phyloP scores from a whole-genome alignment of 495 filamentous ascomycete species.

The Neurospora discreta region DNA sequence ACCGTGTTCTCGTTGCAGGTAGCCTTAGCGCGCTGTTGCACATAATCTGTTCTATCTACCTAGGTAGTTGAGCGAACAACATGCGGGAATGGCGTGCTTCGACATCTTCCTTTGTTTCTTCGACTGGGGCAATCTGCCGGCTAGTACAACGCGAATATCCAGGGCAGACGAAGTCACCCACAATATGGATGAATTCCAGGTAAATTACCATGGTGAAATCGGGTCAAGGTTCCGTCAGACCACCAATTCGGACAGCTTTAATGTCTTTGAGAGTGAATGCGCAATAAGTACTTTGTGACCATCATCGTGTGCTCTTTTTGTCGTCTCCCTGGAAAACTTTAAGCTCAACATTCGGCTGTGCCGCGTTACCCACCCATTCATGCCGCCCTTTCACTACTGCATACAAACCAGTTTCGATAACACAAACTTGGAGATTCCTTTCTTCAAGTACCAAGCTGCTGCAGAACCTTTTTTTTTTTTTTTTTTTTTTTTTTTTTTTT shows the following conservation, averaged over 20 bases:
- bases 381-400: constrained; percentile 1
- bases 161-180: background rate
- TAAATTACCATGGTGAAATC: background rate
- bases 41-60: background rate
- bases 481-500: background rate
- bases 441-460: background rate
- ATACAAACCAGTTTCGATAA: background rate
- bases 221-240: background rate
- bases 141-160: background rate
- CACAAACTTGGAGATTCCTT: background rate
- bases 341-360: background rate
- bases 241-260: background rate
- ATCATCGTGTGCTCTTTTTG: background rate
- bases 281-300: background rate
- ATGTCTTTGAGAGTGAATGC: background rate
- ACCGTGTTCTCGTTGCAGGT: background rate
- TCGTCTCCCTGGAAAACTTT: background rate
- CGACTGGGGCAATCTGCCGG: background rate
- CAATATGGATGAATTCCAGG: constrained; percentile 5
- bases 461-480: too few species aligned
- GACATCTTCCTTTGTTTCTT: background rate
- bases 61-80: background rate
- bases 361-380: background rate
- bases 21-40: background rate
- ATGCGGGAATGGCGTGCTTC: background rate